These are phyloP conservation scores for Solanum commersonii DNA, from an alignment of 257 asterid genomes.

Conservation along the genomic window DNA sequence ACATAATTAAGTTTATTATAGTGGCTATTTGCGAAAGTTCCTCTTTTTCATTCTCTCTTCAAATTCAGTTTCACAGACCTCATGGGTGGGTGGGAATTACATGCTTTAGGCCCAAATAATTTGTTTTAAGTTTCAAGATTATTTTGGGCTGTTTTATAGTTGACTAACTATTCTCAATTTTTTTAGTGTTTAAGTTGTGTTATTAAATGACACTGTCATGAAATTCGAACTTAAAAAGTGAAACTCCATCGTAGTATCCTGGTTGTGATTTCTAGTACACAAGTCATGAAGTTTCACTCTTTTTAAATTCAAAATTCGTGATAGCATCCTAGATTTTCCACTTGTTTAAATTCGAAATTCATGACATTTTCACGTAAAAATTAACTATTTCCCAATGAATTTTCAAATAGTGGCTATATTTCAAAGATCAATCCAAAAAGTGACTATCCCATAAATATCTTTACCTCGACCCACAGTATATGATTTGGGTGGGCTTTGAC, in stretches of 20 bases:
- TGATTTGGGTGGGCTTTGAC: background rate
- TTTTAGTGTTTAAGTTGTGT: background rate
- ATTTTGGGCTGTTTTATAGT: background rate
- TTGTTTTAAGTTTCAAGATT: background rate
- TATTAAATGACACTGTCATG: background rate
- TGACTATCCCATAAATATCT: background rate
- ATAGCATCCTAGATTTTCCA: background rate
- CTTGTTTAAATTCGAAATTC: background rate
- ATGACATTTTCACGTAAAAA: background rate
- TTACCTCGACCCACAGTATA: background rate
- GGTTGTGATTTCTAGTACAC: background rate
- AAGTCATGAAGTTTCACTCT: background rate
- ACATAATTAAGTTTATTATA: too few relatives aligned
- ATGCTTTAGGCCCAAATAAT: background rate
- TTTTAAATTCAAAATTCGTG: background rate
- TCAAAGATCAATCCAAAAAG: background rate
- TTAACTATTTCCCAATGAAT: background rate
- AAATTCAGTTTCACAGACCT: too few relatives aligned
- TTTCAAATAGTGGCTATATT: background rate
- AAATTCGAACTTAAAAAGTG: background rate
- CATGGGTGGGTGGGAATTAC: too few relatives aligned
- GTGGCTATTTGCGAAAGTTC: too few relatives aligned
- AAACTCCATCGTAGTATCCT: background rate
- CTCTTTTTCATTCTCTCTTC: too few relatives aligned
- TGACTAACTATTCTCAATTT: too few relatives aligned